phyloP scores from a whole-genome alignment of 129 eudicot species.

The Artemisia tridentata region DNA sequence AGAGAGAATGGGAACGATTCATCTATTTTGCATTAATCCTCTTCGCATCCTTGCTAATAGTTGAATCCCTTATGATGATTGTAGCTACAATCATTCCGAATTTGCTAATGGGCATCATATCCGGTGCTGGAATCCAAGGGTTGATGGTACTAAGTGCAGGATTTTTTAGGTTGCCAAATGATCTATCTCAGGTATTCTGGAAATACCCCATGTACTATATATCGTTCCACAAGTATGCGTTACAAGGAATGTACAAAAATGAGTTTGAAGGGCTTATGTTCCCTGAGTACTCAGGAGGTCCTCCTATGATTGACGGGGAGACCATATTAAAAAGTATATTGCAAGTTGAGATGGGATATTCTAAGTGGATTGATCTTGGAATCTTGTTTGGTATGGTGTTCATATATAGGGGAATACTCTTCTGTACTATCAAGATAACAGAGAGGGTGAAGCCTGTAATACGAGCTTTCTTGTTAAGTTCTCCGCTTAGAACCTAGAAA shows the following conservation, averaged over 20 bases:
- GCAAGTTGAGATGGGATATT: constrained; percentile 49
- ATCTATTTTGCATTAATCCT: constrained; percentile 47
- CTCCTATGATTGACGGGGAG: constrained; percentile 27
- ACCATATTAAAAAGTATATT: constrained; percentile 35
- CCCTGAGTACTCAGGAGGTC: constrained; percentile 18
- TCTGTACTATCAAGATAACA: constrained; percentile 30
- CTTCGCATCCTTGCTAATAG: constrained; percentile 42
- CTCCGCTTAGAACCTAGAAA: background rate
- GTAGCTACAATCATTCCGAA: constrained; percentile 67
- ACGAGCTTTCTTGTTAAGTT: constrained; percentile 21
- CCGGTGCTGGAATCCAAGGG: constrained; percentile 62
- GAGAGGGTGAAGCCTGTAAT: constrained; percentile 40
- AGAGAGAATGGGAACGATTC: constrained; percentile 36
- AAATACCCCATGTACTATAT: constrained; percentile 54
- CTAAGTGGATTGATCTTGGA: constrained; percentile 65
- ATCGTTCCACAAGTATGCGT: constrained; percentile 47
- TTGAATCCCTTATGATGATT: constrained; percentile 72
- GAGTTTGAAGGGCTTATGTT: constrained; percentile 42
- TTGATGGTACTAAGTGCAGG: constrained; percentile 57
- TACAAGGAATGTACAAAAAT: constrained; percentile 55
- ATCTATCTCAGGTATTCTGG: constrained; percentile 43
- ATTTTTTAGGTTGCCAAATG: constrained; percentile 45
- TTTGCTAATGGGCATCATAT: constrained; percentile 61
- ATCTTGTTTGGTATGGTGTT: constrained; percentile 55
- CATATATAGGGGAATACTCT: constrained; percentile 43